A percentile compares a stretch with the other conserved stretches of the same genome.
Evolutionary conservation across 768 basidiomycete species (phyloP).

Genomic region (Psilocybe subaeruginosa): DNA sequence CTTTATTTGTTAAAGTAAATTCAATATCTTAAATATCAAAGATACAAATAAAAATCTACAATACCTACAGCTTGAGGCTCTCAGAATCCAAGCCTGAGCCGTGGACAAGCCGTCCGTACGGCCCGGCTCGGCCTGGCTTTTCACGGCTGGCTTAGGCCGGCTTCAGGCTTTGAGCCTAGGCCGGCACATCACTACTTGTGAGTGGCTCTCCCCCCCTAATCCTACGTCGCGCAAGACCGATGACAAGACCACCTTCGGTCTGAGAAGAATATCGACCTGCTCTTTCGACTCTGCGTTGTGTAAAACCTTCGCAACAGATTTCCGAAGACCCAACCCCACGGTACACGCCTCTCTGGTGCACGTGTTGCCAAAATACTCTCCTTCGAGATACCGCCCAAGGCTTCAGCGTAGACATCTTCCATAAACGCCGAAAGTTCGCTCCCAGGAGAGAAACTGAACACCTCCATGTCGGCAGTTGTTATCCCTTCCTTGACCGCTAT

Average conservation of each 20-base stretch:
- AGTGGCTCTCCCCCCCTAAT: background rate
- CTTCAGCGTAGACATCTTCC: conserved; percentile 12
- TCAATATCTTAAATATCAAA: no score
- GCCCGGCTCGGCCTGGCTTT: no score
- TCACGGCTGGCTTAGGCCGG: no score
- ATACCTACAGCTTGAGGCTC: no score
- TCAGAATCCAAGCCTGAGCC: no score
- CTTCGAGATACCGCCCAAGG: background rate
- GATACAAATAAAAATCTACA: no score
- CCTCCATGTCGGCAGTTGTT: conserved; percentile 8
- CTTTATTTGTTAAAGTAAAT: no score
- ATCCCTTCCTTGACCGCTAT: conserved; percentile 17
- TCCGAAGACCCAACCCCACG: conserved; percentile 17
- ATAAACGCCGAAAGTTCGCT: background rate
- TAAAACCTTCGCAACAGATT: conserved; percentile 12
- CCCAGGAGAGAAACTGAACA: background rate
- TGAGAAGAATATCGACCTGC: conserved; percentile 11
- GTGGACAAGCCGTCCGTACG: no score
- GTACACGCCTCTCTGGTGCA: conserved; percentile 3
- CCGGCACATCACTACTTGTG: background rate
- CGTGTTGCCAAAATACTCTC: background rate
- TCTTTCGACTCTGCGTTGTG: conserved; percentile 7
- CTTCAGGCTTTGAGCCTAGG: no score
- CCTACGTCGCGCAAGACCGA: conserved; percentile 3
- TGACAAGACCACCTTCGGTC: conserved; percentile 14